Evolutionary conservation across 164 flowering plant species (phyloP).

Genomic region (Vitis rotundifolia): DNA sequence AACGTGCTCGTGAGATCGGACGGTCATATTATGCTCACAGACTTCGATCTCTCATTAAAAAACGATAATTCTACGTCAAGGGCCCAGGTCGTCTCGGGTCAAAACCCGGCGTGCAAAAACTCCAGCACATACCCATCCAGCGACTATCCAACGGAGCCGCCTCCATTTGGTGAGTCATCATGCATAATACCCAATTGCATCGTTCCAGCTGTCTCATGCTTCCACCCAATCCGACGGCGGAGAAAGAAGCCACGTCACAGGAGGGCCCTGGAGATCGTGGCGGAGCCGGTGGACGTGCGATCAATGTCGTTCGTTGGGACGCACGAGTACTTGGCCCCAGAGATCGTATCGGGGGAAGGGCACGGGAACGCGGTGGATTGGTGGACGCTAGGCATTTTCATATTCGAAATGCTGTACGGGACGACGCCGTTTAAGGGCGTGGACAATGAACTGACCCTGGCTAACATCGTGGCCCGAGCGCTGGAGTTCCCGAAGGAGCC

Average conservation of each 20-base stretch:
- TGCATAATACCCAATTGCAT: slow-evolving; percentile 81
- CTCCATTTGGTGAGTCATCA: slow-evolving; percentile 41
- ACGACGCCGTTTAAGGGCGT: slow-evolving; percentile 75
- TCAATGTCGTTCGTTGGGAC: slow-evolving; percentile 95
- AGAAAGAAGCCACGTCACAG: slow-evolving; percentile 47
- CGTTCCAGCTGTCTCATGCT: slow-evolving; percentile 78
- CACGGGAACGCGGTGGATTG: slow-evolving; percentile 93
- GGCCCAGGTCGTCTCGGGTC: slow-evolving; percentile 49
- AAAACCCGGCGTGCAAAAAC: slow-evolving; percentile 11
- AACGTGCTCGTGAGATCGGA: slow-evolving; percentile 77
- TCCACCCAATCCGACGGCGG: slow-evolving; percentile 54
- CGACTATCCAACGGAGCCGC: slow-evolving; percentile 25
- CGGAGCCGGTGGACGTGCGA: slow-evolving; percentile 73
- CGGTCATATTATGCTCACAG: slow-evolving; percentile 93
- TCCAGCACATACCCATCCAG: slow-evolving; percentile 1
- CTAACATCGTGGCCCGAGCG: slow-evolving; percentile 81
- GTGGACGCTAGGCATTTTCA: slow-evolving; percentile 89
- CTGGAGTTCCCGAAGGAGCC: slow-evolving; percentile 83
- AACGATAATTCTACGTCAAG: slow-evolving; percentile 49
- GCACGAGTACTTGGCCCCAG: slow-evolving; percentile 90
- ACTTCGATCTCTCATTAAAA: slow-evolving; percentile 85
- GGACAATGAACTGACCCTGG: slow-evolving; percentile 75
- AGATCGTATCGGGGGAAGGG: slow-evolving; percentile 86
- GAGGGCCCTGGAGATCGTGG: slow-evolving; percentile 51
- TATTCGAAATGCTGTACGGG: slow-evolving; percentile 75